Base-by-base conservation (phyloP, 805 yeast genomes). In the Wickerhamomyces hampshirensis region DNA sequence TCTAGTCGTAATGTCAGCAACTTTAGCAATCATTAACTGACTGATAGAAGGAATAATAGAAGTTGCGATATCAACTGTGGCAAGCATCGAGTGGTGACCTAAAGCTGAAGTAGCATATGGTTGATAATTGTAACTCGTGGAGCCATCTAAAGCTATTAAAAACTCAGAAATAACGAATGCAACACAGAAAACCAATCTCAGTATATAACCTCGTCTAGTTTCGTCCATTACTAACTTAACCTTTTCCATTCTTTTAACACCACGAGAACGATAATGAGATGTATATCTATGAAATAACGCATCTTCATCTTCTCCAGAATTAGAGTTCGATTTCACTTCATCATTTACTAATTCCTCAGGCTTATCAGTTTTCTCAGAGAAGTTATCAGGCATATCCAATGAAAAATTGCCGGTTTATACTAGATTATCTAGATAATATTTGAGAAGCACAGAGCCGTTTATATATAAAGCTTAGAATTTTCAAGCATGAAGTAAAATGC, bases 101-200 rank as follows among this genome's bases (percentile, higher is more conserved):
- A 64, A 62, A 6, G 55, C 38, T 7, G 66, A 58, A 9, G 69
- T 60, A 9, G 69, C 70, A 37, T 53, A 63, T 5, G 68, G 67
- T 10, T 43, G 39, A 34, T 55, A 59, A 31, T 39, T 51, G 14
- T 35, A 41, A 8, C 62, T 58, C 17, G 64, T 59, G 11, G 58
- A 39, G 18, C 50, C 37, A 38, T 60, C 62, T 15, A 62, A 44
- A 14, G 59, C 31, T 11, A 18, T 5, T 15, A 41, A 31, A 21
- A 30, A 41, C 11, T 21, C 24, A 21, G 24, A 21, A 8, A 16
- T 39, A 33, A 17, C 16, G 7, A 17, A 28, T 17, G 30, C 30
- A 28, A n/a, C 6, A 28, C 24, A 21, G 24, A 21, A 21, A 11
- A 21, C 24, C 7, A 21, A 8, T 21, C 24, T 21, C 11, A 21